These are phyloP conservation scores for Ceriops decandra DNA, from an alignment of 345 rosid species.

Conservation along the genomic window DNA sequence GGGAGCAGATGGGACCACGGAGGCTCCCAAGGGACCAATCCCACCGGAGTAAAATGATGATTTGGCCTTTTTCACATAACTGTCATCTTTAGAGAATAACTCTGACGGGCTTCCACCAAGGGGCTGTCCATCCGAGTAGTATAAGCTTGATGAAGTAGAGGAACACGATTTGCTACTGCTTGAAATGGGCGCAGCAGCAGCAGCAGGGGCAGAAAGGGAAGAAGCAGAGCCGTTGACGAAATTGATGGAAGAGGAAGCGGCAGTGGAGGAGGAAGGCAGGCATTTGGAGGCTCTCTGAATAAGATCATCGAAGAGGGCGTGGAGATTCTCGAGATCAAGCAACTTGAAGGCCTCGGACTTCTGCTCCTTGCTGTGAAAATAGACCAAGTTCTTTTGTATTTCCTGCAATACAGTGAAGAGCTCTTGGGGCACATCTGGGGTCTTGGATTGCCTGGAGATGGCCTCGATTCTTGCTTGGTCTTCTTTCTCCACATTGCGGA, in stretches of 20 bases:
- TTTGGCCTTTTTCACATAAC: conserved; percentile 53
- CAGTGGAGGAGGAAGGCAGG: conserved; percentile 39
- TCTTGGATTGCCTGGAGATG: conserved; percentile 47
- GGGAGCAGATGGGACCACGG: conserved; percentile 35
- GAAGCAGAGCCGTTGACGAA: conserved; percentile 35
- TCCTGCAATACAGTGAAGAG: conserved; percentile 61
- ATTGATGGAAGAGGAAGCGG: conserved; percentile 10
- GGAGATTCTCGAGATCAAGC: conserved; percentile 72
- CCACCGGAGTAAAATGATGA: conserved; percentile 51
- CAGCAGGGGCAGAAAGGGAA: background rate
- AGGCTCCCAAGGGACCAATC: conserved; percentile 2
- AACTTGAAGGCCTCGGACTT: conserved; percentile 63
- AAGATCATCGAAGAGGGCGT: conserved; percentile 63
- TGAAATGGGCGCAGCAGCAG: background rate
- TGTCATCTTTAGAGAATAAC: conserved; percentile 64
- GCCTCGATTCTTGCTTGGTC: conserved; percentile 59
- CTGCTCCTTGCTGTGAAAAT: conserved; percentile 63
- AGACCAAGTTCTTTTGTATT: conserved; percentile 61
- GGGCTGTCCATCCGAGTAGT: conserved; percentile 31
- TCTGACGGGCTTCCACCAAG: conserved; percentile 5
- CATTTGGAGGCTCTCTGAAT: conserved; percentile 85
- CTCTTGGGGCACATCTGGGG: conserved; percentile 61
- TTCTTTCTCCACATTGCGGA: conserved; percentile 71
- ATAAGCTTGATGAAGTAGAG: conserved; percentile 19
- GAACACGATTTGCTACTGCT: conserved; percentile 12